These are phyloP conservation scores for Aspergillus sp. DNA, from an alignment of 2,329 filamentous ascomycete species.

Conservation along the genomic window DNA sequence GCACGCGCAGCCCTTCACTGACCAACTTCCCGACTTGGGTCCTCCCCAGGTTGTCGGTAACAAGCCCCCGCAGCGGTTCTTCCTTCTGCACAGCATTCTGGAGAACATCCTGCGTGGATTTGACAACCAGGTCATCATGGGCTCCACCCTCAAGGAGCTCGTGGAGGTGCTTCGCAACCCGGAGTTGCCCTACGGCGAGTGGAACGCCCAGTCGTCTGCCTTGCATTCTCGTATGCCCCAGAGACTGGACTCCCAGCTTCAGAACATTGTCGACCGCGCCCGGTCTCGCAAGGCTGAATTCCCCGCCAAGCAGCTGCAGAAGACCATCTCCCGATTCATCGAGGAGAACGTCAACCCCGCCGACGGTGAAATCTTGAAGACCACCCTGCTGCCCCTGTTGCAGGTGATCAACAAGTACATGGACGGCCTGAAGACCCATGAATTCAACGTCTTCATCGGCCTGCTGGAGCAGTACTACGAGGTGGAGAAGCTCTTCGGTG, in stretches of 20 bases:
- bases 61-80: slow-evolving; percentile 88
- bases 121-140: slow-evolving; percentile 98
- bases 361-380: slow-evolving; percentile 72
- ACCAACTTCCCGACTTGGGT: slow-evolving; percentile 83
- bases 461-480: slow-evolving; percentile 80
- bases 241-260: slow-evolving; percentile 80
- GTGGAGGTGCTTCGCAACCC: slow-evolving; percentile 86
- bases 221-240: slow-evolving; percentile 97
- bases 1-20: slow-evolving; percentile 90
- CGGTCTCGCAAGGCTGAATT: slow-evolving; percentile 80
- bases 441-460: slow-evolving; percentile 76
- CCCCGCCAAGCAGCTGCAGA: slow-evolving; percentile 81
- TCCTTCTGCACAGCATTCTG: slow-evolving; percentile 72
- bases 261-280: slow-evolving; percentile 81
- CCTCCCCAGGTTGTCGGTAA: slow-evolving; percentile 81
- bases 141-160: slow-evolving; percentile 77
- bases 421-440: slow-evolving; percentile 87
- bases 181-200: slow-evolving; percentile 93
- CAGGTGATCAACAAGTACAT: slow-evolving; percentile 76
- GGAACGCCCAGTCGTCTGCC: slow-evolving; percentile 92
- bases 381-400: slow-evolving; percentile 71
- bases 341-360: slow-evolving; percentile 75
- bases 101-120: slow-evolving; percentile 88
- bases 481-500: slow-evolving; percentile 84
- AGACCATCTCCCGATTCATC: slow-evolving; percentile 82